Evolutionary conservation across 2,329 filamentous ascomycete species (phyloP), one percentile per base, ranked within the genome.

Genomic region (Mycocentrospora acerina): DNA sequence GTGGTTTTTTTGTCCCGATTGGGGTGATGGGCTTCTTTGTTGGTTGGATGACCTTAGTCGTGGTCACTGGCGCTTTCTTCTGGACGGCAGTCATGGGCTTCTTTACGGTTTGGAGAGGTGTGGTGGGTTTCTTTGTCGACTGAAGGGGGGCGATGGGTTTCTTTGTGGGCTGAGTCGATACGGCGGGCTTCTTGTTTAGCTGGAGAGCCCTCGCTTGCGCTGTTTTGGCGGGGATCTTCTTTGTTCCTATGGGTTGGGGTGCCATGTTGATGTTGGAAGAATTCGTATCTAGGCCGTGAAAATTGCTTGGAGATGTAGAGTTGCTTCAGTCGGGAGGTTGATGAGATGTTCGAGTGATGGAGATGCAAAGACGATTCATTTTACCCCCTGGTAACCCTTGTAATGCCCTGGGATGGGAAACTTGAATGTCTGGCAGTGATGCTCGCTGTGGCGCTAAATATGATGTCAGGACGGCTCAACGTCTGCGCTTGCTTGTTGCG

Each of bases 201-300:
- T 22, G 19, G 19, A 22, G 19, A 22, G 19, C 19, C 19, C 19
- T 22, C 19, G 19, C 5, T 22, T 22, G 19, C 19, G 19, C 19
- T 22, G 26, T 24, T 32, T 29, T 35, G 16, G 42, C 42, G 25
- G 40, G 40, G 13, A 45, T 44, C 28, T 47, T 48, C 34, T 58
- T 62, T 24, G 55, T 52, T 36, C 53, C 53, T 34, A 57, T 53
- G 32, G 55, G 51, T 49, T 58, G 55, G 31, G 59, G 26, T 36
- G 51, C 56, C 55, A 59, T 51, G 19, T 34, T 44, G 42, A 13
- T 14, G 41, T 36, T 25, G 5, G 19, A 22, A 6, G 9, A 9
- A 22, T 6, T 22, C 9, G 19, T 5, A 22, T 22, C 9, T 26
- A 19, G 14, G 4, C 24, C 29, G 17, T 30, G 16, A 13, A 26